phyloP scores from a whole-genome alignment of 495 filamentous ascomycete genomes.

The Talaromyces wortmannii region DNA sequence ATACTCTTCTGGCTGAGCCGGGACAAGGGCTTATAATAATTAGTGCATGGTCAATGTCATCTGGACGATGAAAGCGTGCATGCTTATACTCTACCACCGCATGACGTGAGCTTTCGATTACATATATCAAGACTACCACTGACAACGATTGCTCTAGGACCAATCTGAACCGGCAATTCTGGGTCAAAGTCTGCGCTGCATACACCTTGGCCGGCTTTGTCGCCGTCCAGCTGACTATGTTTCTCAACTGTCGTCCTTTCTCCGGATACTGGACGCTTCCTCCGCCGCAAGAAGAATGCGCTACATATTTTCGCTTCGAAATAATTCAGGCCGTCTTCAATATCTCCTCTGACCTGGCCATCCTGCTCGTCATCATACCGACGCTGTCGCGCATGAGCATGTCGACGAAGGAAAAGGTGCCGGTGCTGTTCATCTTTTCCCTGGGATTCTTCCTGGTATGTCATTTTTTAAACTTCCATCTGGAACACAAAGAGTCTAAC shows the following conservation, averaged over 20 bases:
- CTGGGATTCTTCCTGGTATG: constrained; percentile 35
- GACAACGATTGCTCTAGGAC: background rate
- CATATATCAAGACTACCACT: background rate
- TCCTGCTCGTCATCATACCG: constrained; percentile 37
- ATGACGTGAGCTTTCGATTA: constrained; percentile 17
- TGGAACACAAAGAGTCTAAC: background rate
- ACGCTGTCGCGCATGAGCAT: constrained; percentile 28
- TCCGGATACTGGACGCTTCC: constrained; percentile 34
- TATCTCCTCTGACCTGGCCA: constrained; percentile 39
- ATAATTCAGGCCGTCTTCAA: constrained; percentile 42
- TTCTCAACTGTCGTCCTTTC: constrained; percentile 29
- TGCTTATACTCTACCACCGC: constrained; percentile 43
- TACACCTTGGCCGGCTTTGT: constrained; percentile 26
- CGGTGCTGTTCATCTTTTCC: constrained; percentile 34
- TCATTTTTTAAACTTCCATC: background rate
- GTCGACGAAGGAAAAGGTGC: constrained; percentile 28
- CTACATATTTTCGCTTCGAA: constrained; percentile 37
- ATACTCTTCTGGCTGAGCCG: background rate
- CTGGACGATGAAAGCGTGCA: constrained; percentile 42
- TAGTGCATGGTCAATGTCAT: constrained; percentile 41
- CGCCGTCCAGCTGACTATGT: constrained; percentile 28
- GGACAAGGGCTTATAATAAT: background rate
- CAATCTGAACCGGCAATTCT: constrained; percentile 19
- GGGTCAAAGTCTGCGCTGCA: constrained; percentile 20
- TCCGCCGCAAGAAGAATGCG: constrained; percentile 35